These are phyloP conservation scores for Singerocomus inundabilis DNA, from an alignment of 1,284 basidiomycete genomes.

Conservation along the genomic window DNA sequence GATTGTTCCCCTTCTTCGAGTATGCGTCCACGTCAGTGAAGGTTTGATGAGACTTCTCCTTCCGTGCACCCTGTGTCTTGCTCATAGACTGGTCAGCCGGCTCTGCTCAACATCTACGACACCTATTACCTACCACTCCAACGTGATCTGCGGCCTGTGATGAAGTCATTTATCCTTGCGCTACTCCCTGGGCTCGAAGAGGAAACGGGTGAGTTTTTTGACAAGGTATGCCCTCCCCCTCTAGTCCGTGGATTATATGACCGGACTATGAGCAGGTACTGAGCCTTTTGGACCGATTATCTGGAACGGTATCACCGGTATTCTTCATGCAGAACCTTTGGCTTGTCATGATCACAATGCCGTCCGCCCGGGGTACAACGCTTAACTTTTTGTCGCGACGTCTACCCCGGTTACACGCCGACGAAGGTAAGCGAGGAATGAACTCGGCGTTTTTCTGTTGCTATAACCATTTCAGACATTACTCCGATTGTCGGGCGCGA, in stretches of 20 bases:
- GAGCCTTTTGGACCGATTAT: constrained; percentile 76
- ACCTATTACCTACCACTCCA: constrained; percentile 89
- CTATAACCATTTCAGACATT: constrained; percentile 52
- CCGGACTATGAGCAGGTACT: constrained; percentile 59
- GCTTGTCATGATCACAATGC: constrained; percentile 90
- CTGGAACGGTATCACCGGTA: constrained; percentile 75
- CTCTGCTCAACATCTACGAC: constrained; percentile 85
- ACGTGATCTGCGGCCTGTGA: constrained; percentile 79
- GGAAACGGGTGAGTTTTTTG: constrained; percentile 95
- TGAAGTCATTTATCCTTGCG: constrained; percentile 92
- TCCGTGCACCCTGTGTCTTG: background rate
- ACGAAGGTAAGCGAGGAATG: constrained; percentile 55
- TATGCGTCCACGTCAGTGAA: constrained; percentile 95
- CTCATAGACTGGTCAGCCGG: constrained; percentile 50
- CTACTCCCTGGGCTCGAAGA: constrained; percentile 93
- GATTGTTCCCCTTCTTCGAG: constrained; percentile 97
- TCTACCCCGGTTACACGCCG: constrained; percentile 64
- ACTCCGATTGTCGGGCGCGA: constrained; percentile 77
- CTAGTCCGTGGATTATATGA: constrained; percentile 1
- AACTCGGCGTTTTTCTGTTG: background rate
- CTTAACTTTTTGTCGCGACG: constrained; percentile 85
- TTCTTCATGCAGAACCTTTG: constrained; percentile 97
- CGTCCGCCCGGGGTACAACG: constrained; percentile 81
- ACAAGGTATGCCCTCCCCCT: constrained; percentile 60
- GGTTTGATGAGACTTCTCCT: constrained; percentile 40